A percentile compares a stretch with the other conserved stretches of the same genome.
Evolutionary conservation across 148 eudicot genomes (phyloP).

Genomic region (Nepenthes mirabilis): DNA sequence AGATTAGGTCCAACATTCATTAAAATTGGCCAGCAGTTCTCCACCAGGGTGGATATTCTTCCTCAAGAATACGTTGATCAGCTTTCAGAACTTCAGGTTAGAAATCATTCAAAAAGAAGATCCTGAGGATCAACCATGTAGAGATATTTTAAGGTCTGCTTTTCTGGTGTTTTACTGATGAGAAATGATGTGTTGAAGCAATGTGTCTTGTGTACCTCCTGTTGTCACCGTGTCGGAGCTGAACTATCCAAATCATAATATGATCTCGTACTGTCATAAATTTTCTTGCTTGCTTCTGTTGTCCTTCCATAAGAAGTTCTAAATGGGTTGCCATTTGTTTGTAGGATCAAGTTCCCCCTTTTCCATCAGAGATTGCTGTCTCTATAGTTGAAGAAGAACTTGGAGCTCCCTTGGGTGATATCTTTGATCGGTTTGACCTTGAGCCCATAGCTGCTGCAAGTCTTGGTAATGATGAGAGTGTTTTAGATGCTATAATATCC

Average conservation of each 20-base stretch:
- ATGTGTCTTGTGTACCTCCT: not conserved
- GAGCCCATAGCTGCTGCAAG: slow-evolving; percentile 99
- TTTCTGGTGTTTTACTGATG: not conserved
- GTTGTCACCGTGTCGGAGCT: not conserved
- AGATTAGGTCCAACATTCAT: slow-evolving; percentile 97
- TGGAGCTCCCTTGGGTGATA: slow-evolving; percentile 54
- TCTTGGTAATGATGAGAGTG: slow-evolving; percentile 46
- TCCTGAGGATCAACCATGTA: not conserved
- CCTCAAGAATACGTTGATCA: slow-evolving; percentile 97
- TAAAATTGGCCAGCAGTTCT: slow-evolving; percentile 96
- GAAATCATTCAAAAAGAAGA: slow-evolving; percentile 3
- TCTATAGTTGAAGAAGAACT: slow-evolving; percentile 88
- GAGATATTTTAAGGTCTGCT: too few relatives aligned
- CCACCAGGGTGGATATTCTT: slow-evolving; percentile 98
- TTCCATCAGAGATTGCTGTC: slow-evolving; percentile 83
- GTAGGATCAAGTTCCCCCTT: slow-evolving; percentile 99
- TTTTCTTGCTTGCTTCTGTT: too few relatives aligned
- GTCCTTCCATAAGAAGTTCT: slow-evolving; percentile 1
- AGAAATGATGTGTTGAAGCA: not conserved
- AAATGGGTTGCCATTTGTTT: slow-evolving; percentile 7
- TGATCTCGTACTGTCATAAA: too few relatives aligned
- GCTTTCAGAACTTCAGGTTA: slow-evolving; percentile 96
- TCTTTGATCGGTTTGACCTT: slow-evolving; percentile 75
- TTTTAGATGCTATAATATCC: not conserved
- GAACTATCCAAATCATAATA: too few relatives aligned